These are phyloP conservation scores for Nothopassalora personata DNA, from an alignment of 2,329 filamentous ascomycete species.

Conservation along the genomic window DNA sequence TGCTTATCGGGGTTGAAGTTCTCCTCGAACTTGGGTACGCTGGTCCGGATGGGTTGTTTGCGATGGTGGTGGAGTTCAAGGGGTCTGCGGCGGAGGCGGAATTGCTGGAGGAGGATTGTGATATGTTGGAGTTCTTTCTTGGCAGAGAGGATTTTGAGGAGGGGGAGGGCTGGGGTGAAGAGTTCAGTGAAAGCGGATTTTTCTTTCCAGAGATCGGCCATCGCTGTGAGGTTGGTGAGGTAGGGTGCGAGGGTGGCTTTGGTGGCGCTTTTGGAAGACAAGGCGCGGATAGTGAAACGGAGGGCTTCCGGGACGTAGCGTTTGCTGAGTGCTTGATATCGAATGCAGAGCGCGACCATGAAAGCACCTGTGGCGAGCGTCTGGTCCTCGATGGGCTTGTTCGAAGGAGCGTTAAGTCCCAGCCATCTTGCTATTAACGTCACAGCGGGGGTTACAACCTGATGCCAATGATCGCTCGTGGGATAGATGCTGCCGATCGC, in stretches of 20 bases:
- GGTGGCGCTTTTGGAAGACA: slow-evolving; percentile 44
- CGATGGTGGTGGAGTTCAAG: slow-evolving; percentile 85
- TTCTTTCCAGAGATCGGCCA: slow-evolving; percentile 66
- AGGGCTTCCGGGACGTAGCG: slow-evolving; percentile 85
- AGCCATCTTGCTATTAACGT: slow-evolving; percentile 80
- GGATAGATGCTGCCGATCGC: slow-evolving; percentile 82
- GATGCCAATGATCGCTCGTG: slow-evolving; percentile 95
- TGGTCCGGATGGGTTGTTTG: slow-evolving; percentile 79
- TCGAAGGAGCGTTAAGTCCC: slow-evolving; percentile 61
- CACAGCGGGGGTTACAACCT: slow-evolving; percentile 85
- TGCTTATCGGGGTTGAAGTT: slow-evolving; percentile 90
- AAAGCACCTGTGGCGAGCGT: slow-evolving; percentile 69
- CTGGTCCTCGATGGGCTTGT: slow-evolving; percentile 60
- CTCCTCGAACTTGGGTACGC: slow-evolving; percentile 93
- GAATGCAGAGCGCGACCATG: slow-evolving; percentile 69
- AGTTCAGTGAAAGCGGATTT: slow-evolving; percentile 75
- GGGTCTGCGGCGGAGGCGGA: slow-evolving; percentile 65
- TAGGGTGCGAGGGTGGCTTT: slow-evolving; percentile 45
- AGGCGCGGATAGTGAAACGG: slow-evolving; percentile 71
- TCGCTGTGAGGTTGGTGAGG: slow-evolving; percentile 59
- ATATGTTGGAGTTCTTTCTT: slow-evolving; percentile 57
- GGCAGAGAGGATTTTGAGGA: slow-evolving; percentile 28
- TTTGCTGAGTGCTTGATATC: slow-evolving; percentile 79
- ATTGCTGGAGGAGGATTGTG: slow-evolving; percentile 54
- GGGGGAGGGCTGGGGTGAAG: slow-evolving; percentile 54